Base-by-base conservation (phyloP, 2,329 filamentous ascomycete species). In the Chalaropsis thielavioides region DNA sequence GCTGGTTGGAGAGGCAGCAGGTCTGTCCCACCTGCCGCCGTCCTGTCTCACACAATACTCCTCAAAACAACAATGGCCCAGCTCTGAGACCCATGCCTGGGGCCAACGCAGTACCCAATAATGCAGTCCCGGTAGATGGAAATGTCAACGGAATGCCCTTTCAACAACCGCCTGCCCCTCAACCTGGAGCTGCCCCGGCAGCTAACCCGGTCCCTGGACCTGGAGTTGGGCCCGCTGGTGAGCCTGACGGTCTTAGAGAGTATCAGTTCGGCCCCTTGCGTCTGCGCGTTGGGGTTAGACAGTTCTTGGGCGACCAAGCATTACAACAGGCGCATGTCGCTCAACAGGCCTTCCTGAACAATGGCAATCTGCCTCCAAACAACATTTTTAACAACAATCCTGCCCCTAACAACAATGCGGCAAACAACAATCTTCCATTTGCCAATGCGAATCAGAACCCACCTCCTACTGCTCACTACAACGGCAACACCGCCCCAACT, bases 1-100 rank as follows among this genome's bases (percentile, higher is more conserved):
- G 92, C 74, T 99, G 94, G 94, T 81, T 99, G 35, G 94, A 99
- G 77, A 82, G 94, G 69, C 94, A 99, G 74, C 94, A 99, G 76
- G 92, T 95, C 41, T 99, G 94, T 73, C 94, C 94, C 6, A 99
- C 91, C 1, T 99, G 94, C 73, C 85, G 94, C 70, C 83, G 89
- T 62, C 86, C 92, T 17, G 94, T 96, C 17, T 88, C 90, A 40
- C 69, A 69, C 68, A 58, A 59, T 70, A 69, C 13, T 73, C 71
- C 19, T 72, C 73, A 61, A 73, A 75, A 51, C 75, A 74, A 64
- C 24, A 59, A 49, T 58, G 56, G 70, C 71, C 59, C 71, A 69
- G 62, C 72, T 69, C 63, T 68, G 71, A 61, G 69, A 70, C 62
- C 69, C 62, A 59, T 31, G 41, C 63, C 43, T 40, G 65, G 46